These are phyloP conservation scores for Termitomyces sp. DNA, from an alignment of 1,284 basidiomycete species.

Conservation along the genomic window DNA sequence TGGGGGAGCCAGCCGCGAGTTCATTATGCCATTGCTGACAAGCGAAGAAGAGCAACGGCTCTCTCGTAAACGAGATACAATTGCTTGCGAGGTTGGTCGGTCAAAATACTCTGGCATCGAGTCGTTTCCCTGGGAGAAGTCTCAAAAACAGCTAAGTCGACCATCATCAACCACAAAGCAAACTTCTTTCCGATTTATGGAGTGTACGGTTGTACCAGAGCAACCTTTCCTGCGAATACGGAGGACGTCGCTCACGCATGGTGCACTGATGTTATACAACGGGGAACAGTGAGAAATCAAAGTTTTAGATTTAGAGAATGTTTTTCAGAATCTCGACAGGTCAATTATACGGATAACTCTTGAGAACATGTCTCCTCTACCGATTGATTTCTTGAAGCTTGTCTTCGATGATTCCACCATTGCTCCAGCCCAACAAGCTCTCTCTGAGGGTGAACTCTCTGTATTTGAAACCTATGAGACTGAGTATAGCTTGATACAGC, in stretches of 20 bases:
- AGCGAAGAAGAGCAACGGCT: slow-evolving; percentile 65
- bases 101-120: slow-evolving; percentile 70
- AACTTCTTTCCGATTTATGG: slow-evolving; percentile 47
- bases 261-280: slow-evolving; percentile 89
- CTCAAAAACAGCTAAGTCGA: slow-evolving; percentile 30
- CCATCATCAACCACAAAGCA: slow-evolving; percentile 24
- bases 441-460: slow-evolving; percentile 76
- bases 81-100: slow-evolving; percentile 61
- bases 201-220: slow-evolving; percentile 77
- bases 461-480: slow-evolving; percentile 89
- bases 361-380: slow-evolving; percentile 80
- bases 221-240: slow-evolving; percentile 85
- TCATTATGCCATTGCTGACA: slow-evolving; percentile 72
- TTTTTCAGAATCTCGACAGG: slow-evolving; percentile 35
- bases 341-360: slow-evolving; percentile 79
- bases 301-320: neutral
- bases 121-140: slow-evolving; percentile 53
- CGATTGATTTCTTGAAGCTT: slow-evolving; percentile 82
- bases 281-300: slow-evolving; percentile 70
- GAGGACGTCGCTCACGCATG: slow-evolving; percentile 83
- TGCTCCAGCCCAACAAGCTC: slow-evolving; percentile 64
- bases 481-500: slow-evolving; percentile 75
- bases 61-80: slow-evolving; percentile 49
- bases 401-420: slow-evolving; percentile 89
- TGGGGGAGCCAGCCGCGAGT: slow-evolving; percentile 69